phyloP scores from a whole-genome alignment of 495 filamentous ascomycete genomes.

The Penicillium bialowiezense region DNA sequence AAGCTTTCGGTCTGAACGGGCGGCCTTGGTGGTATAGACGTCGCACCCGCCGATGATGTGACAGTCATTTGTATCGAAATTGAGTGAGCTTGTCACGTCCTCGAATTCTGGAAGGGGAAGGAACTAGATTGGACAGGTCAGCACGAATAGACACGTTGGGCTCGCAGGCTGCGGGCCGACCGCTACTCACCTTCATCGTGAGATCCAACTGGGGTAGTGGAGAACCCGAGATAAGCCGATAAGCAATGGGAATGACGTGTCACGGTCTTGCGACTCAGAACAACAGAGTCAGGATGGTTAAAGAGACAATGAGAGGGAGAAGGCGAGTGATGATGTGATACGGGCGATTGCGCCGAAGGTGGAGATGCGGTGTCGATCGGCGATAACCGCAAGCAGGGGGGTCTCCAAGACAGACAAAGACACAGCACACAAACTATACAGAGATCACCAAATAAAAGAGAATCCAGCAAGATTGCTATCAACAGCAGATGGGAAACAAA shows the following conservation, averaged over 20 bases:
- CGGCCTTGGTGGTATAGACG: slow-evolving; percentile 94
- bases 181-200: slow-evolving; percentile 29
- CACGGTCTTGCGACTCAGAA: neutral
- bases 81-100: slow-evolving; percentile 81
- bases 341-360: slow-evolving; percentile 23
- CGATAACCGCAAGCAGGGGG: slow-evolving; percentile 21
- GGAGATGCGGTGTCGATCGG: slow-evolving; percentile 23
- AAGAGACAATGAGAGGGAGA: neutral
- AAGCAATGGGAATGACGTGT: slow-evolving; percentile 3
- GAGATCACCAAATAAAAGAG: neutral
- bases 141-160: slow-evolving; percentile 1
- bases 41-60: slow-evolving; percentile 90
- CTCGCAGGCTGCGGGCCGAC: slow-evolving; percentile 4
- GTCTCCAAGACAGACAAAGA: neutral
- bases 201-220: slow-evolving; percentile 1
- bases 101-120: slow-evolving; percentile 88
- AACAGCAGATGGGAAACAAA: neutral
- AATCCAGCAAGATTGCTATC: neutral
- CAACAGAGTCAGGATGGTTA: neutral
- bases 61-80: slow-evolving; percentile 89
- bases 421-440: slow-evolving; percentile 3
- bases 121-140: slow-evolving; percentile 54
- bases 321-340: slow-evolving; percentile 9
- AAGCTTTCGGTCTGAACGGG: slow-evolving; percentile 90
- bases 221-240: slow-evolving; percentile 5